These are phyloP conservation scores for Corymbia maculata DNA, from an alignment of 345 rosid genomes.

Conservation along the genomic window DNA sequence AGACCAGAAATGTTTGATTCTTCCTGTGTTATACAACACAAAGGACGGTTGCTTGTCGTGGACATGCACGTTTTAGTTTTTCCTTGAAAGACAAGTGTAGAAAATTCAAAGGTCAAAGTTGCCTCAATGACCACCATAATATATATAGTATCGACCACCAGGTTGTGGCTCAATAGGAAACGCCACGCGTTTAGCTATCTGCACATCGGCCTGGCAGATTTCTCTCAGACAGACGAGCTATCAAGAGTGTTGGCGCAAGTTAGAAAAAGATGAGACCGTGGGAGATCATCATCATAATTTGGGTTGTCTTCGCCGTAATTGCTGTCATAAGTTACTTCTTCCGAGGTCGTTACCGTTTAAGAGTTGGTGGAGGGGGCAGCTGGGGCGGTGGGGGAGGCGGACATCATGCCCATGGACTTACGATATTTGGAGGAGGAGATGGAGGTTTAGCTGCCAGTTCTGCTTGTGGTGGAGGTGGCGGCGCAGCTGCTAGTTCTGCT, in stretches of 20 bases:
- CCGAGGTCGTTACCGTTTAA: background rate
- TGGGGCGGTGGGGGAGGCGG: background rate
- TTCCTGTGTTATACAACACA: background rate
- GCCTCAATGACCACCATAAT: background rate
- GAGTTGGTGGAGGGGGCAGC: background rate
- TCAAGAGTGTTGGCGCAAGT: background rate
- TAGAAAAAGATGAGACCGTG: background rate
- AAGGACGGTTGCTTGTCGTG: background rate
- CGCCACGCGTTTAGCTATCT: background rate
- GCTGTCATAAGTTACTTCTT: background rate
- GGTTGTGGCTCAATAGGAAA: background rate
- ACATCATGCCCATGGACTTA: background rate
- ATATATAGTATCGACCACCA: background rate
- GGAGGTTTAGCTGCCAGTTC: background rate
- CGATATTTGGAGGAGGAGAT: background rate
- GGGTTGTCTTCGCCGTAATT: background rate
- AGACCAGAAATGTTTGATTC: background rate
- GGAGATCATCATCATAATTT: background rate
- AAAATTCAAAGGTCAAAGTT: background rate
- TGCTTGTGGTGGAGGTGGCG: background rate
- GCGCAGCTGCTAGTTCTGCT: background rate
- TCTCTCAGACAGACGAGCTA: background rate
- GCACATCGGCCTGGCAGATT: background rate
- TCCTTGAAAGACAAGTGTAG: background rate
- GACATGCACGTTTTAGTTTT: background rate